Evolutionary conservation across 345 rosid genomes (phyloP), one percentile per base, ranked within the genome.

Genomic region (Acer negundo): DNA sequence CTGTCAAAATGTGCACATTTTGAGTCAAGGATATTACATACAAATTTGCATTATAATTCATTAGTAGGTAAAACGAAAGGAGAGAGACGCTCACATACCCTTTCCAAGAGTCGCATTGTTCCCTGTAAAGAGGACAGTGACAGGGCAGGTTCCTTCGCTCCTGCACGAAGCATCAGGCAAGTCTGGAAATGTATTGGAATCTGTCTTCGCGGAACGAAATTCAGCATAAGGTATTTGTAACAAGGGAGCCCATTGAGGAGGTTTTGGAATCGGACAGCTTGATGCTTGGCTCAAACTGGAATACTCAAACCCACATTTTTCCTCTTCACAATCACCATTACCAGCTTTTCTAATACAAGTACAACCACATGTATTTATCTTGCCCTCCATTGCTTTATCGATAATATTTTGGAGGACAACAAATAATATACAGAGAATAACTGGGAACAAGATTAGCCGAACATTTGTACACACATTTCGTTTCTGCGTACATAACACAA

Each of bases 171-270:
- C 88, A 80, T 82, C 64, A 17, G 87, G 92, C 73, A 94, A 83
- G 83, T 81, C 91, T 10, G 69, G n/a, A 69, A 67, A 78, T 1
- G 89, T 77, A 55, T 85, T 7, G 64, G 72, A 67, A 79, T 82
- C 78, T 12, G 83, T 66, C 74, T 81, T 83, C 73, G 89, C 97
- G 4, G 88, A 93, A 16, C 97, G 95, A 56, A 79, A 86, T 24
- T 88, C 73, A 24, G 93, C 87, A 55, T 66, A 85, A 4, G 99
- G 98, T 61, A 91, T 76, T 69, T 87, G 98, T 56, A 93, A 77
- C 53, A 95, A 19, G n/a, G 97, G 92, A 71, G 99, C 97, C 98
- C 97, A 93, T 62, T 77, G 70, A 10, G 84, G 88, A 22, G 99
- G 98, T 17, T 23, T 81, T 26, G 83, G 85, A 72, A 92, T 80